Percentiles rank a stretch among this genome's conserved stretches.
These are phyloP conservation scores for Scytalidium sp. DNA, from an alignment of 2,329 filamentous ascomycete genomes.

Conservation along the genomic window DNA sequence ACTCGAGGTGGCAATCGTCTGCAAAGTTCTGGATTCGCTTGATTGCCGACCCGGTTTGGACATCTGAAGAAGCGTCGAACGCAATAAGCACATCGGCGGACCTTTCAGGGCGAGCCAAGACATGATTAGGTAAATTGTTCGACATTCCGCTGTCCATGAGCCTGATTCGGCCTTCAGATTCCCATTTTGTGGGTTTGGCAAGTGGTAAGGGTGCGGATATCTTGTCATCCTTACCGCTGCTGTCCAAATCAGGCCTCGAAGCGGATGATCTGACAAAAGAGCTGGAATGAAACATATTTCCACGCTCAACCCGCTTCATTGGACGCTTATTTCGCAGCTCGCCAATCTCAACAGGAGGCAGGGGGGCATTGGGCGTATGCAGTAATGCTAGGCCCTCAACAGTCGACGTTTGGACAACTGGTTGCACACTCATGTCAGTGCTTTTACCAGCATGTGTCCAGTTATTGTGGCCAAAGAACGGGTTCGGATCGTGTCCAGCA, in stretches of 20 bases:
- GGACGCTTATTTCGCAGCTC: background rate
- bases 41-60: background rate
- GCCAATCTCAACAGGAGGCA: background rate
- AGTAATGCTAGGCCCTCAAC: too few species aligned
- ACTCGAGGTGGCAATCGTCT: background rate
- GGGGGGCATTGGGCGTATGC: too few species aligned
- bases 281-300: background rate
- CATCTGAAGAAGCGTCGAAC: conserved; percentile 9
- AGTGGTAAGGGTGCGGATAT: too few species aligned
- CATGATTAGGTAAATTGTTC: conserved; percentile 9
- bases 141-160: conserved; percentile 11
- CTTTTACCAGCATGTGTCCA: background rate
- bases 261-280: background rate
- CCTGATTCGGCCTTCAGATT: conserved; percentile 1
- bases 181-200: too few species aligned
- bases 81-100: conserved; percentile 6
- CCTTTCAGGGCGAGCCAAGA: conserved; percentile 4
- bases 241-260: too few species aligned
- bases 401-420: too few species aligned
- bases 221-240: too few species aligned
- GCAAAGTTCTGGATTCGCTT: background rate
- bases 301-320: background rate
- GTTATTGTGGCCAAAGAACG: background rate
- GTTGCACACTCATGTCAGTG: too few species aligned
- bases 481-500: background rate